A percentile compares a stretch with the other conserved stretches of the same genome.
These are phyloP conservation scores for Mycena sanguinolenta DNA, from an alignment of 768 basidiomycete genomes.

Conservation along the genomic window DNA sequence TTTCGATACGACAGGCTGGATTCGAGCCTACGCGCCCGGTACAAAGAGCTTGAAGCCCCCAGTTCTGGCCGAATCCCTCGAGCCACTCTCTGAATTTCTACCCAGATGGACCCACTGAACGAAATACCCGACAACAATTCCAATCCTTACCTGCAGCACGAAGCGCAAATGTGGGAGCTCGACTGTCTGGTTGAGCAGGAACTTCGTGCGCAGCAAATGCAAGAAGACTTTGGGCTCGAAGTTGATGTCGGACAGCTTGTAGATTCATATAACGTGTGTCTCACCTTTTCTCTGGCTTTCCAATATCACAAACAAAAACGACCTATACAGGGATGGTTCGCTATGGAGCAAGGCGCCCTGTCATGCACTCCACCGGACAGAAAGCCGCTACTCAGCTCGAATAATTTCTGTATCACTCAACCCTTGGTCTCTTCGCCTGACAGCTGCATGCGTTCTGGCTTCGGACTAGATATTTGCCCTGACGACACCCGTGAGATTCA, in stretches of 20 bases:
- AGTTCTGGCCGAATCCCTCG: background rate
- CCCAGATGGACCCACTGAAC: background rate
- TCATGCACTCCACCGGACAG: background rate
- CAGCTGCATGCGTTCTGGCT: background rate
- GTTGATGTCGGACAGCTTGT: slow-evolving; percentile 10
- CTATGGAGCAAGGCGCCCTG: background rate
- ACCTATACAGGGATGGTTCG: background rate
- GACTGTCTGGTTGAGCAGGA: slow-evolving; percentile 1
- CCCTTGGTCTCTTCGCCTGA: too few species aligned
- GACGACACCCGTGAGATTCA: background rate
- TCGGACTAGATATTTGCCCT: too few species aligned
- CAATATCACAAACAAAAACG: background rate
- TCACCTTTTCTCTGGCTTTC: background rate
- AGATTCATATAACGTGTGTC: slow-evolving; percentile 1
- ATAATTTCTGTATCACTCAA: too few species aligned
- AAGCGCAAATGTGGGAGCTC: slow-evolving; percentile 17
- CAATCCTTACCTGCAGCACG: background rate
- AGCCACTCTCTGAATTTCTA: too few species aligned
- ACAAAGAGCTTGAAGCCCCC: too few species aligned
- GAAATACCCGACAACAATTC: background rate
- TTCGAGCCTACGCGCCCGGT: too few species aligned
- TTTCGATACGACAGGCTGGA: too few species aligned
- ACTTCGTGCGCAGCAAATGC: slow-evolving; percentile 7
- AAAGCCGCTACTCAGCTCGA: background rate
- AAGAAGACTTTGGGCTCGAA: slow-evolving; percentile 19